Conservation (phyloP, 352 stramenopile species). For the Achlya hypogyna region DNA sequence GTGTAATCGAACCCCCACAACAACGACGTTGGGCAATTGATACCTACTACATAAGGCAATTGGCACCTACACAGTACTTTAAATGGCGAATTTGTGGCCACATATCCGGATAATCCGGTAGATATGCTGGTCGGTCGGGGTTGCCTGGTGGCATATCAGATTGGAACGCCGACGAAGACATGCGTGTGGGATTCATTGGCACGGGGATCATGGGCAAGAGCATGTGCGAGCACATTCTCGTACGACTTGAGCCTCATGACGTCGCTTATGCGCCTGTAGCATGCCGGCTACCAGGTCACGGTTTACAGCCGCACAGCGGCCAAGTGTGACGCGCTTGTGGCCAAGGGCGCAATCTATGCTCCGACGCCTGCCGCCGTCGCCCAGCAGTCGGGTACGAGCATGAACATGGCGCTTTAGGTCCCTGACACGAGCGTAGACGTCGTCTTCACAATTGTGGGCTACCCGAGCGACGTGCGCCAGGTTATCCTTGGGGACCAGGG, state of each 20-base stretch:
- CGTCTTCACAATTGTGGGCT: slow-evolving; percentile 86
- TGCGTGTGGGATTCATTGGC: slow-evolving; percentile 75
- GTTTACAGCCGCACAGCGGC: slow-evolving; percentile 78
- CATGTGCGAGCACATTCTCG: slow-evolving; percentile 83
- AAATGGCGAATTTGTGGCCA: too few species aligned
- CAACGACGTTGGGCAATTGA: too few species aligned
- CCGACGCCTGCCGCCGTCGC: slow-evolving; percentile 71
- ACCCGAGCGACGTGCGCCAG: slow-evolving; percentile 69
- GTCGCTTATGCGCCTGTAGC: slow-evolving; percentile 27
- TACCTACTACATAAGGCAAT: too few species aligned
- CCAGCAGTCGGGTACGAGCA: slow-evolving; percentile 43
- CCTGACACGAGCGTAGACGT: slow-evolving; percentile 72
- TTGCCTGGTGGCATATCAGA: too few species aligned
- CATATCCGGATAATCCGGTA: too few species aligned
- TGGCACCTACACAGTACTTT: too few species aligned
- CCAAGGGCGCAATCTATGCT: slow-evolving; percentile 67
- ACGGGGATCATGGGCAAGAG: slow-evolving; percentile 82
- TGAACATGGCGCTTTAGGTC: not conserved
- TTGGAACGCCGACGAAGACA: not conserved
- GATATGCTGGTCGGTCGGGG: too few species aligned
- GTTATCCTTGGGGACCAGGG: slow-evolving; percentile 65
- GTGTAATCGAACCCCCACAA: too few species aligned
- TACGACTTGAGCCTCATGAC: slow-evolving; percentile 23
- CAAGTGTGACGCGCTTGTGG: slow-evolving; percentile 68
- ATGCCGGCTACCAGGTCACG: slow-evolving; percentile 74